Conservation (phyloP, 2,329 filamentous ascomycete genomes). For the Apiospora pterosperma region DNA sequence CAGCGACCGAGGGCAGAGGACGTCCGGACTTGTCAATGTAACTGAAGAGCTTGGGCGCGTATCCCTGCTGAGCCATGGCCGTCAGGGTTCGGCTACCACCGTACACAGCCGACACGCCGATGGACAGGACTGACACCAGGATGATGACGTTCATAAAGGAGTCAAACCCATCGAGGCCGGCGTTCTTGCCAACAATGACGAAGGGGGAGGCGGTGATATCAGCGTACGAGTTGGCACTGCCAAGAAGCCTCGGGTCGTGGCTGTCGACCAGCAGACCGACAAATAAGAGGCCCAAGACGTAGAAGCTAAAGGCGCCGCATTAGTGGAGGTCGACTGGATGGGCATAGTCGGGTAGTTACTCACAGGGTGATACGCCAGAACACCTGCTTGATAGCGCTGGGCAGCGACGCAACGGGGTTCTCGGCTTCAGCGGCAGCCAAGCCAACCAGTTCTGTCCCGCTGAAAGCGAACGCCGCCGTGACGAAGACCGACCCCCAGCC, state of each 20-base stretch:
- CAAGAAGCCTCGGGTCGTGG: conserved; percentile 43
- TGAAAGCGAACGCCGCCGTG: conserved; percentile 70
- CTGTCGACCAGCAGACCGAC: conserved; percentile 48
- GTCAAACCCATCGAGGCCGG: conserved; percentile 48
- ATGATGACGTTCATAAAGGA: conserved; percentile 59
- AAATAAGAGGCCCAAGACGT: conserved; percentile 49
- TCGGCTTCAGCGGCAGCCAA: conserved; percentile 68
- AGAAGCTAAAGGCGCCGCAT: conserved; percentile 34
- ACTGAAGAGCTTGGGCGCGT: conserved; percentile 53
- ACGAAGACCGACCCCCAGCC: conserved; percentile 71
- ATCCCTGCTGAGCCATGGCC: conserved; percentile 56
- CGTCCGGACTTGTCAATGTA: conserved; percentile 57
- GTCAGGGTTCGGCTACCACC: conserved; percentile 57
- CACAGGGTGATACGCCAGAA: conserved; percentile 54
- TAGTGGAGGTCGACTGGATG: not conserved
- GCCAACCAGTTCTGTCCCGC: conserved; percentile 72
- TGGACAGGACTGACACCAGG: conserved; percentile 54
- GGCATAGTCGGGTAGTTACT: conserved; percentile 6
- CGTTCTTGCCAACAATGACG: conserved; percentile 54
- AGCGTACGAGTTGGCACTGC: conserved; percentile 38
- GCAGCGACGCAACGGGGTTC: conserved; percentile 70
- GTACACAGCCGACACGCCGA: conserved; percentile 57
- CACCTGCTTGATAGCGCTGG: conserved; percentile 79
- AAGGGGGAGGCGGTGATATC: conserved; percentile 50
- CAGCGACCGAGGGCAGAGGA: conserved; percentile 47